Percentiles rank a stretch among this genome's conserved stretches.
Evolutionary conservation across 139 green algal species (phyloP).

Genomic region (Chlamydomonas eustigma): DNA sequence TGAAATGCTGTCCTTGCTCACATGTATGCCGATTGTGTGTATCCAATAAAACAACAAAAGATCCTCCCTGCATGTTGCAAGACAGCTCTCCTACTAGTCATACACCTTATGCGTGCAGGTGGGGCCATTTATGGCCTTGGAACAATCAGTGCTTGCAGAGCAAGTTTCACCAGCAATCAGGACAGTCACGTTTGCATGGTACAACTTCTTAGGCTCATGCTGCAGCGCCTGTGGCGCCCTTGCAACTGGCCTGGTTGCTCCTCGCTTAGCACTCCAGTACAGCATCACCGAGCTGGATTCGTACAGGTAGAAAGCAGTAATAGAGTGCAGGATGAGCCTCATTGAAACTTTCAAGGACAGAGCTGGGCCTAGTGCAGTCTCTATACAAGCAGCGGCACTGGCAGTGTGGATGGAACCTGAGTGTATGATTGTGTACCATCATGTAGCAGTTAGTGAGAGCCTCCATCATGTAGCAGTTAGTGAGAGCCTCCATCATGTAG

Average conservation of each 20-base stretch:
- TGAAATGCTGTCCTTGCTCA: too few species aligned
- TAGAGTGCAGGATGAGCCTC: not conserved
- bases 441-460: too few species aligned
- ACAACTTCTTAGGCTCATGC: not conserved
- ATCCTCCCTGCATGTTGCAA: too few species aligned
- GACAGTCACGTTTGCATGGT: constrained; percentile 1
- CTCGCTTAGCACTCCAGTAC: not conserved
- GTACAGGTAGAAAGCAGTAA: not conserved
- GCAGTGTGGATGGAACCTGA: too few species aligned
- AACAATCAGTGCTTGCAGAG: not conserved
- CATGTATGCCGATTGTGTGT: too few species aligned
- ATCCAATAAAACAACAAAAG: too few species aligned
- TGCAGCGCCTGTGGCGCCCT: not conserved
- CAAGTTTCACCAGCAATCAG: not conserved
- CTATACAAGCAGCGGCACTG: too few species aligned
- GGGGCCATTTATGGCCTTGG: constrained; percentile 7
- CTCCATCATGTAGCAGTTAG: too few species aligned
- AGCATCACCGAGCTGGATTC: not conserved
- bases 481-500: too few species aligned
- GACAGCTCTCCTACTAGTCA: not conserved
- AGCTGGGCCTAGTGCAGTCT: too few species aligned
- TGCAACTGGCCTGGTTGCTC: not conserved
- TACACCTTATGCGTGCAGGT: not conserved
- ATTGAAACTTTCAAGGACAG: too few species aligned
- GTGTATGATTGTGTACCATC: too few species aligned